These are phyloP conservation scores for Scenedesmus sp. DNA, from an alignment of 163 green algal genomes.

Conservation along the genomic window DNA sequence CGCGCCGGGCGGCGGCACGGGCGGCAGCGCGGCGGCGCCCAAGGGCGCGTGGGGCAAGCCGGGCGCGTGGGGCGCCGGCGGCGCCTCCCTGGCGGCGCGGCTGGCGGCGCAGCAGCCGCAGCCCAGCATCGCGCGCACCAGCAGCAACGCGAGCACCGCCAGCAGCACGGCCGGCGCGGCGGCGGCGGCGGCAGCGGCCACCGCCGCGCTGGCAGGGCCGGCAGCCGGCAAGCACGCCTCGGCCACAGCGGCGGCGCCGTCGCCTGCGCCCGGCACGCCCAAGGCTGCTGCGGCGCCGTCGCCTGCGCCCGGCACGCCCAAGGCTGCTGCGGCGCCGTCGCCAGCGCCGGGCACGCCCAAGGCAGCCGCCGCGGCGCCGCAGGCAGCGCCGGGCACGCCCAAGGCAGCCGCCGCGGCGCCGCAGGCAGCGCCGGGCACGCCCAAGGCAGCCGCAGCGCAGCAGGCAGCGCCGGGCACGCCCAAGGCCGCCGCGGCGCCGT, in stretches of 20 bases:
- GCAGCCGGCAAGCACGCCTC: background rate
- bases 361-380: background rate
- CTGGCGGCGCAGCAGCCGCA: no score
- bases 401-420: background rate
- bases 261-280: background rate
- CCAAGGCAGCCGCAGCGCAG: no score
- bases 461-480: no score
- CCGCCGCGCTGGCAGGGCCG: background rate
- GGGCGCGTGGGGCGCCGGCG: no score
- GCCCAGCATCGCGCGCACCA: no score
- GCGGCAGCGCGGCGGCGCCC: no score
- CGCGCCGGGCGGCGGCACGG: no score
- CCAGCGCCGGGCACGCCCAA: constrained; percentile 5
- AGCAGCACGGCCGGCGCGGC: no score
- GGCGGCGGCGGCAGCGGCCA: background rate
- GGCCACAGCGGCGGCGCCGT: background rate
- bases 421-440: background rate
- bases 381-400: constrained; percentile 7
- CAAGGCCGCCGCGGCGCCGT: no score
- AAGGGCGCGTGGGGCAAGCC: no score
- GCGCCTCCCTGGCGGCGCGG: no score
- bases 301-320: background rate
- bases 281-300: constrained; percentile 25
- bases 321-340: background rate
- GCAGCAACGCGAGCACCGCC: no score